A percentile compares a stretch with the other conserved stretches of the same genome.
phyloP scores from a whole-genome alignment of 2,329 filamentous ascomycete genomes.

The Phoma herbarum region DNA sequence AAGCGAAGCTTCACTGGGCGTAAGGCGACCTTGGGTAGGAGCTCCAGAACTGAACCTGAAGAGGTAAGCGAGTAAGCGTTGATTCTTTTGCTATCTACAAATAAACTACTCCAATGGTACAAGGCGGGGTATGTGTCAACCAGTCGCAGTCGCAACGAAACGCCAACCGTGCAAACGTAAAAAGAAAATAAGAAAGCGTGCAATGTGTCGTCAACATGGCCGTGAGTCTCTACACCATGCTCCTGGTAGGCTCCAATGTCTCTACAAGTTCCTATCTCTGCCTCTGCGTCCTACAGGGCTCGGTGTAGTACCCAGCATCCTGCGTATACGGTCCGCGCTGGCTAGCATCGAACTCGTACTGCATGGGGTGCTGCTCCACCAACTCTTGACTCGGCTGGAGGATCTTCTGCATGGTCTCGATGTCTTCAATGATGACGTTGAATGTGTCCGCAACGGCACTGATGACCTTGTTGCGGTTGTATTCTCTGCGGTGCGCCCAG shows the following conservation, averaged over 20 bases:
- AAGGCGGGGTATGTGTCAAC: constrained; percentile 22
- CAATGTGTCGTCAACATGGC: constrained; percentile 1
- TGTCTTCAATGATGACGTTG: constrained; percentile 76
- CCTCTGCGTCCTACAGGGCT: constrained; percentile 1
- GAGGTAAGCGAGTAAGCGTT: background rate
- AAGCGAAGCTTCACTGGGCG: background rate
- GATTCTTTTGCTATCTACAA: constrained; percentile 8
- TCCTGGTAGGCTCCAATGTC: background rate
- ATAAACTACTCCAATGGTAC: constrained; percentile 11
- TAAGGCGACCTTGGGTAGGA: background rate
- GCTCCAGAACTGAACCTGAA: background rate
- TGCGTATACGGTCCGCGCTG: constrained; percentile 17
- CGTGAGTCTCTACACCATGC: background rate
- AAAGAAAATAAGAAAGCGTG: constrained; percentile 6
- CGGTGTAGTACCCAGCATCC: constrained; percentile 15
- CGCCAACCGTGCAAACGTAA: constrained; percentile 14
- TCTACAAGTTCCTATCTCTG: background rate
- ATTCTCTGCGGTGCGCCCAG: constrained; percentile 80
- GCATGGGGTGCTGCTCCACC: constrained; percentile 18
- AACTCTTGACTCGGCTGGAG: constrained; percentile 53
- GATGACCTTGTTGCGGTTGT: constrained; percentile 81
- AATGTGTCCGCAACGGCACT: constrained; percentile 72
- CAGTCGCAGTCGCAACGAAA: constrained; percentile 19
- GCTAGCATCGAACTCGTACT: constrained; percentile 18
- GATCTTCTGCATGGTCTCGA: constrained; percentile 63